Conservation (phyloP, 208 protist species). For the Blastocrithidia nonstop region DNA sequence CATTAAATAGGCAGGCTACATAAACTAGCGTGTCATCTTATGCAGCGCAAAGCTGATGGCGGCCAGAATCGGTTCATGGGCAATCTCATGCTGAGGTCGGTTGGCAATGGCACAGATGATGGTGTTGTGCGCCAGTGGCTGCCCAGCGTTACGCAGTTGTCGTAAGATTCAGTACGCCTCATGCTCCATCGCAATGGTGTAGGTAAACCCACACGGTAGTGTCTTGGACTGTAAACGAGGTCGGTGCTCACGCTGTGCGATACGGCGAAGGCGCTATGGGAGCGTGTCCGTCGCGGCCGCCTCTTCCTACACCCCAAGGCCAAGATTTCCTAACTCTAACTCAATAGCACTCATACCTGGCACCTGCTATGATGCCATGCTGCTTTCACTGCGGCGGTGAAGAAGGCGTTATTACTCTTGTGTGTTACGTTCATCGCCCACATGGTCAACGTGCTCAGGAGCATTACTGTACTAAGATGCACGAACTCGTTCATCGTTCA, state of each 20-base stretch:
- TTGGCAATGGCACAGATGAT: constrained; percentile 46
- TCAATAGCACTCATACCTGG: too few species aligned
- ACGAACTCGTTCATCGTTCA: not conserved
- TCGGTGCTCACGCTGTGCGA: constrained; percentile 18
- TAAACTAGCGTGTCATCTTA: constrained; percentile 51
- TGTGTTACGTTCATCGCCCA: too few species aligned
- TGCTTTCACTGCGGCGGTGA: too few species aligned
- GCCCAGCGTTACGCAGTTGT: constrained; percentile 49
- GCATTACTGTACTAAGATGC: constrained; percentile 5
- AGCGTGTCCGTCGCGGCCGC: constrained; percentile 19
- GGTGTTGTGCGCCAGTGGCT: constrained; percentile 70
- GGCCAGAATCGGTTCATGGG: constrained; percentile 45
- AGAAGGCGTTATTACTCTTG: too few species aligned
- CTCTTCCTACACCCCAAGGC: constrained; percentile 26
- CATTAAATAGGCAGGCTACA: constrained; percentile 71
- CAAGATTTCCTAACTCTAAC: constrained; percentile 48
- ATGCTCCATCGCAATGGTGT: constrained; percentile 28
- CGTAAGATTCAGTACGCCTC: constrained; percentile 76
- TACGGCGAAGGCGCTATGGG: constrained; percentile 47
- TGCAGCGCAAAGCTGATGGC: constrained; percentile 48
- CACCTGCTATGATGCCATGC: too few species aligned
- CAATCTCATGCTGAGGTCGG: constrained; percentile 20
- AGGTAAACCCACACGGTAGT: constrained; percentile 31
- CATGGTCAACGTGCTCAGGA: too few species aligned
- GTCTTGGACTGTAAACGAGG: constrained; percentile 17